Conservation (phyloP, 176 grass and related monocot species). For the Dactylis glomerata region DNA sequence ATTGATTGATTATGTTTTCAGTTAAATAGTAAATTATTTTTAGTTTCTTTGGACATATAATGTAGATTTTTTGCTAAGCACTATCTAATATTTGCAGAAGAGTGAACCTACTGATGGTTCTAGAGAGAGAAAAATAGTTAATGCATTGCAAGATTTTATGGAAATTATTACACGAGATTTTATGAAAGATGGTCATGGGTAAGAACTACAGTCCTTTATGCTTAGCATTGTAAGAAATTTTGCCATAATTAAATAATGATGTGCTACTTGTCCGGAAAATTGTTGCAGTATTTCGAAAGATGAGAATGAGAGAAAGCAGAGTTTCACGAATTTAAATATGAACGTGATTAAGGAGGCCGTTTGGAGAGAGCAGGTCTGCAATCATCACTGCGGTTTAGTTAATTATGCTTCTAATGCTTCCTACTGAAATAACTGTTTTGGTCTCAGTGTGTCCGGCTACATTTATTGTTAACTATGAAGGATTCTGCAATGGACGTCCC, state of each 20-base stretch:
- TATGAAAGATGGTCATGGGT: conserved; percentile 48
- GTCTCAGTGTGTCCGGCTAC: conserved; percentile 51
- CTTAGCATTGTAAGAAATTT: neutral
- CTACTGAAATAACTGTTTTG: conserved; percentile 25
- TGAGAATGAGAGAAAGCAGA: conserved; percentile 42
- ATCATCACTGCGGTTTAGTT: conserved; percentile 6
- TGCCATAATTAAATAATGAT: neutral
- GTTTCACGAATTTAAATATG: conserved; percentile 44
- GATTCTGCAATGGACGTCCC: conserved; percentile 72
- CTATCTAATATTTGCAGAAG: conserved; percentile 45
- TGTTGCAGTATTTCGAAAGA: conserved; percentile 40
- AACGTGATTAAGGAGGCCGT: conserved; percentile 14
- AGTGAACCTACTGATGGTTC: conserved; percentile 26
- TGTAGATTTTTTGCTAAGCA: conserved; percentile 8
- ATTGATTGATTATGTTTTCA: neutral
- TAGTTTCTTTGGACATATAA: conserved; percentile 10
- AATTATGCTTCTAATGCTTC: conserved; percentile 13
- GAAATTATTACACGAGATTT: conserved; percentile 66
- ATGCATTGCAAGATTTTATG: conserved; percentile 71
- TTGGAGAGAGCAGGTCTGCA: conserved; percentile 69
- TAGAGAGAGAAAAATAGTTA: conserved; percentile 48
- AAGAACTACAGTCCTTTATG: conserved; percentile 17
- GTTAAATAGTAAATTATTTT: neutral
- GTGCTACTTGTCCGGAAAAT: conserved; percentile 24
- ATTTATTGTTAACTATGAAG: conserved; percentile 68